A percentile compares a stretch with the other conserved stretches of the same genome.
phyloP scores from a whole-genome alignment of 2,329 filamentous ascomycete genomes.

The Aspergillus fumigatus region DNA sequence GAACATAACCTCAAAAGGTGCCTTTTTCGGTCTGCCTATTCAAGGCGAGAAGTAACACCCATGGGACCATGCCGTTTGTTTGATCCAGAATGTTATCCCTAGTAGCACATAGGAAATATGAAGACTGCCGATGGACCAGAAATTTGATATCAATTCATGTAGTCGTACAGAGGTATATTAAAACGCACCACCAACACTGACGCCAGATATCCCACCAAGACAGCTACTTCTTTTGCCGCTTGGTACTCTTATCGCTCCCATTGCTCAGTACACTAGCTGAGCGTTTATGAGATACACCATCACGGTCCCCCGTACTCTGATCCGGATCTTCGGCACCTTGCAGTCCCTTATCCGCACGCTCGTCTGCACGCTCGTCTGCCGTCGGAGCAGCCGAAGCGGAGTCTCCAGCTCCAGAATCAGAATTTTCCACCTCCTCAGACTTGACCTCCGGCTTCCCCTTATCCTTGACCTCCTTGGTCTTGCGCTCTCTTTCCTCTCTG shows the following conservation, averaged over 20 bases:
- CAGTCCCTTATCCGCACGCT: constrained; percentile 4
- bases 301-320: constrained; percentile 10
- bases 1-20: not conserved
- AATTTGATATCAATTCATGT: constrained; percentile 20
- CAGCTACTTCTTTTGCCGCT: constrained; percentile 45
- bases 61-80: not conserved
- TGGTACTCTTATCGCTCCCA: constrained; percentile 57
- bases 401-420: constrained; percentile 13
- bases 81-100: constrained; percentile 10
- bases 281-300: constrained; percentile 57
- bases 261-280: constrained; percentile 77
- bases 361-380: not conserved
- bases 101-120: not conserved
- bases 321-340: not conserved
- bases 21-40: not conserved
- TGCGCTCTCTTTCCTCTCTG: constrained; percentile 37
- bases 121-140: not conserved
- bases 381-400: constrained; percentile 7
- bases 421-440: constrained; percentile 30
- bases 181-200: constrained; percentile 10
- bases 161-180: constrained; percentile 30
- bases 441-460: constrained; percentile 31
- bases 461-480: constrained; percentile 25
- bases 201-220: not conserved
- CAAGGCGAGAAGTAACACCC: not conserved